Evolutionary conservation across 768 basidiomycete species (phyloP), one percentile per base, ranked within the genome.

Genomic region (Asterophora lycoperdoides): DNA sequence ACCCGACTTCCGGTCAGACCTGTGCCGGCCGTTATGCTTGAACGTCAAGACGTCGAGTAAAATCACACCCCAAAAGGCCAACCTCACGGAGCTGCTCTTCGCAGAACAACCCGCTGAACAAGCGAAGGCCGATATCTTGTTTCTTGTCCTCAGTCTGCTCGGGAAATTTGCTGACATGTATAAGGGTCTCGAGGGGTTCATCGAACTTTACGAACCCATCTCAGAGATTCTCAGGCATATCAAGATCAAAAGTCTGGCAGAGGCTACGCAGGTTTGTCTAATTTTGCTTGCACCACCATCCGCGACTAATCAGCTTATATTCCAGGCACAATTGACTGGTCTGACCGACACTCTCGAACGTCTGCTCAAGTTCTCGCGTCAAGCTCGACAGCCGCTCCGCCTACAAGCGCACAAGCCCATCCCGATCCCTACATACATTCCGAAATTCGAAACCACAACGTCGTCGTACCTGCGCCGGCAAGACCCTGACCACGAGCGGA

Each of bases 361-460:
- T 5, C 66, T 92, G 40, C 71, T 95, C 38, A 86, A 82, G 56
- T 89, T 94, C 60, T 71, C 90, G 0, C 71, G 64, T 9, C 79
- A 86, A 66, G 73, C 80, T 0, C 86, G 96, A 32, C 77, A 71
- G 44, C 92, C 96, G 1, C 81, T 99, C 23, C 71, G 67, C 2
- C 77, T 98, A 17, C 96, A 99, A 71, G 77, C 87, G 2, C 95
- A 98, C 73, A 96, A 94, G 65, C 90, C 93, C 0, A 95, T 98
- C 39, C 92, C 96, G 4, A 97, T 99, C 56, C 81, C 93, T 4
- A 80, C 93, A 0, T 93, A 91, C 66, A 77, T 92, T 19, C 96
- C 96, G 60, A 95, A 93, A 64, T 99, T 99, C 68, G 93, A 94
- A 59, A 67, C 74, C 8, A 74, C 76, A 2, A 79, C 79, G 0